phyloP scores from a whole-genome alignment of 495 filamentous ascomycete genomes.

The Delitschia confertaspora region DNA sequence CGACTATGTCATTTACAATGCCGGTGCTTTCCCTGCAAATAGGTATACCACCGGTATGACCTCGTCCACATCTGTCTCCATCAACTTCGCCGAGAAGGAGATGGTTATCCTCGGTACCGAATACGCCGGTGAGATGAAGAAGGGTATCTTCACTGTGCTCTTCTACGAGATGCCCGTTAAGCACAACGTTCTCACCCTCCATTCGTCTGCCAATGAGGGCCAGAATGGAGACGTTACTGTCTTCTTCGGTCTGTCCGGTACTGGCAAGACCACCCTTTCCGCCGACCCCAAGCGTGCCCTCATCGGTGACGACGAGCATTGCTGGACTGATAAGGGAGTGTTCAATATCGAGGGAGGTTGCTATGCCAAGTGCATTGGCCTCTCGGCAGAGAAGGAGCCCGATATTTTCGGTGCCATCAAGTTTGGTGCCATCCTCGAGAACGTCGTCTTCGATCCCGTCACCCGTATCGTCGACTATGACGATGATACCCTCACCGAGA shows the following conservation, averaged over 20 bases:
- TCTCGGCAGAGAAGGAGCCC: conserved; percentile 94
- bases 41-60: conserved; percentile 98
- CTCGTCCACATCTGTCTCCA: conserved; percentile 76
- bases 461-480: conserved; percentile 92
- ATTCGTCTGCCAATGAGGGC: conserved; percentile 90
- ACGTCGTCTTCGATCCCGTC: conserved; percentile 90
- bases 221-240: conserved; percentile 85
- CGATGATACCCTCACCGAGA: conserved; percentile 89
- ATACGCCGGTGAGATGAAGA: conserved; percentile 99
- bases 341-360: conserved; percentile 99
- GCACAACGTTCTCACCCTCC: conserved; percentile 96
- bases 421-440: conserved; percentile 96
- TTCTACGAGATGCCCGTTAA: conserved; percentile 99
- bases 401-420: conserved; percentile 96
- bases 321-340: conserved; percentile 92
- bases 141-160: conserved; percentile 97
- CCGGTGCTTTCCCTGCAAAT: conserved; percentile 96
- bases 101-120: conserved; percentile 99
- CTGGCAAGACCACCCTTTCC: conserved; percentile 96
- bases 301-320: conserved; percentile 99
- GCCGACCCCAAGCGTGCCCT: conserved; percentile 92
- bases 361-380: conserved; percentile 97
- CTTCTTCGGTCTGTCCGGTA: conserved; percentile 98
- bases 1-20: conserved; percentile 99
- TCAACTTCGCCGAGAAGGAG: conserved; percentile 85